Evolutionary conservation across 2,329 filamentous ascomycete genomes (phyloP).

Genomic region (Decorospora gaudefroyi): DNA sequence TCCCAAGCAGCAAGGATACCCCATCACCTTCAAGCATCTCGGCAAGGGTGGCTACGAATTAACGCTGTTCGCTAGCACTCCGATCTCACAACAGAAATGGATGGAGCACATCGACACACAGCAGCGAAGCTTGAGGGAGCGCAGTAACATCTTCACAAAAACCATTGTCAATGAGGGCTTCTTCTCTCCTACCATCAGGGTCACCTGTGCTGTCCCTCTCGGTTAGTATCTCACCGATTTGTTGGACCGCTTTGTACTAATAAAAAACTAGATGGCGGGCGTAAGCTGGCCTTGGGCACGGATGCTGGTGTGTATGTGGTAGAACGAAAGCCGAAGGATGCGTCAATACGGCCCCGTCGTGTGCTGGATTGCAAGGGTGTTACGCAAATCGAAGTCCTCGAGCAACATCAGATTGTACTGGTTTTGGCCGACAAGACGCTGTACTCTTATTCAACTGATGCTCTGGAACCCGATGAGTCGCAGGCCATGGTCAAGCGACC

Average conservation of each 20-base stretch:
- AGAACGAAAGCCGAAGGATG: slow-evolving; percentile 85
- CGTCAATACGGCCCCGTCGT: slow-evolving; percentile 71
- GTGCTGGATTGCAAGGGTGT: slow-evolving; percentile 86
- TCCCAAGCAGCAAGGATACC: slow-evolving; percentile 73
- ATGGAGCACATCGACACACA: slow-evolving; percentile 93
- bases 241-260: slow-evolving; percentile 18
- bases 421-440: slow-evolving; percentile 93
- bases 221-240: slow-evolving; percentile 58
- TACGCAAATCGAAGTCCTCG: slow-evolving; percentile 92
- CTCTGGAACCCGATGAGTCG: slow-evolving; percentile 79
- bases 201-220: slow-evolving; percentile 93
- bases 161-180: slow-evolving; percentile 79
- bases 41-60: slow-evolving; percentile 94
- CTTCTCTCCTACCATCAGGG: slow-evolving; percentile 84
- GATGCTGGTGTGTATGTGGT: slow-evolving; percentile 92
- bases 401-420: slow-evolving; percentile 90
- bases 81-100: slow-evolving; percentile 90
- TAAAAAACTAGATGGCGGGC: slow-evolving; percentile 74
- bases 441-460: slow-evolving; percentile 84
- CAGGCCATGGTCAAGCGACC: slow-evolving; percentile 77
- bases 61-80: slow-evolving; percentile 83
- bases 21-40: slow-evolving; percentile 94
- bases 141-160: slow-evolving; percentile 72
- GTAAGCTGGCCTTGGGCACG: slow-evolving; percentile 92
- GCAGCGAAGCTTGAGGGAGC: slow-evolving; percentile 80